phyloP scores from a whole-genome alignment of 306 rosid species.

The Arachis stenosperma region DNA sequence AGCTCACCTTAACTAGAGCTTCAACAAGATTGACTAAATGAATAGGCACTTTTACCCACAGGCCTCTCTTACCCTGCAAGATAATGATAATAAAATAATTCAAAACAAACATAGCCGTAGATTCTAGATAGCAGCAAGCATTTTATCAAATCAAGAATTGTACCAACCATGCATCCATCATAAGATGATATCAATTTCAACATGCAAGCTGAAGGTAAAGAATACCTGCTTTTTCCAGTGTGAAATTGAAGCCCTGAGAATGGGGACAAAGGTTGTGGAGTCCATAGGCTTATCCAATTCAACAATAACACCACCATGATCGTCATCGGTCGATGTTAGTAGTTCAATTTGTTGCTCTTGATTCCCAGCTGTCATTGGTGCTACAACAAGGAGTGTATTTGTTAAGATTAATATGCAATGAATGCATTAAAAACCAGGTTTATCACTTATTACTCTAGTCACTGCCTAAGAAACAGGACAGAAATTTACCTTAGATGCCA shows the following conservation, averaged over 20 bases:
- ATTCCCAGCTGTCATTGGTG: slow-evolving; percentile 37
- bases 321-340: slow-evolving; percentile 61
- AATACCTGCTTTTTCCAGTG: slow-evolving; percentile 80
- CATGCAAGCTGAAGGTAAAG: slow-evolving; percentile 5
- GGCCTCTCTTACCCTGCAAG: slow-evolving; percentile 76
- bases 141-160: not conserved
- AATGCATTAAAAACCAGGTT: slow-evolving; percentile 21
- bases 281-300: slow-evolving; percentile 64
- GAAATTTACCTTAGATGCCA: not conserved
- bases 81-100: slow-evolving; percentile 37
- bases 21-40: slow-evolving; percentile 69
- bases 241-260: slow-evolving; percentile 68
- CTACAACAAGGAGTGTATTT: slow-evolving; percentile 33
- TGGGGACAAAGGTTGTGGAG: slow-evolving; percentile 47
- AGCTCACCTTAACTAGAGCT: slow-evolving; percentile 65
- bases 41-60: slow-evolving; percentile 82
- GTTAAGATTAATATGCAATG: slow-evolving; percentile 30
- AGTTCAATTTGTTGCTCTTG: slow-evolving; percentile 50
- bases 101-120: slow-evolving; percentile 25
- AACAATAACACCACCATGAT: slow-evolving; percentile 71
- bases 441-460: slow-evolving; percentile 23
- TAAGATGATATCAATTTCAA: not conserved
- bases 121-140: slow-evolving; percentile 11
- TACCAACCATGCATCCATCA: not conserved
- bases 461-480: slow-evolving; percentile 25